Evolutionary conservation across 1,284 basidiomycete genomes (phyloP), one percentile per base, ranked within the genome.

Genomic region (Naganishia cerealis): DNA sequence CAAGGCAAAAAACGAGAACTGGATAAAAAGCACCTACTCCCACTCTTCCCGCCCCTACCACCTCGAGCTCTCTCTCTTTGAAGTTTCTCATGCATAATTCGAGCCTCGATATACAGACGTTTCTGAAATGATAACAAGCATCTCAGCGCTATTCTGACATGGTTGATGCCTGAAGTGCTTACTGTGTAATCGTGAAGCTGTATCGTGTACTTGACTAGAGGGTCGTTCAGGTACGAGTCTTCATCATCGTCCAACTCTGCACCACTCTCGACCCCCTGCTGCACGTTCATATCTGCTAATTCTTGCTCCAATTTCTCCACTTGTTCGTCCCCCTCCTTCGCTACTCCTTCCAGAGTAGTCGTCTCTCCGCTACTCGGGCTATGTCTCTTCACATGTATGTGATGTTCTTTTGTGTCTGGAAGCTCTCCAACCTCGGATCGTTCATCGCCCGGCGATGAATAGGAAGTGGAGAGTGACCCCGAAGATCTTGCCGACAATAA

Each of bases 91-190:
- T 67, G 66, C 40, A 21, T 29, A 21, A 42, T 59, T 38, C 66
- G 56, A 13, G 66, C 57, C 33, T 67, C 66, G 26, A 67, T 67
- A 43, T 67, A 67, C 18, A 67, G 38, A 39, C 52, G 36, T 67
- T 61, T 59, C 66, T 67, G 24, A 2, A 33, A 16, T 0, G 36
- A 57, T 40, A 29, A 26, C 21, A 46, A 24, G 29, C 15, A 13
- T 12, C 13, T 62, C 16, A 58, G 33, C 29, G 29, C n/a, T 3
- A 9, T 18, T 5, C 36, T 6, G 21, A 21, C 10, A 54, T 21
- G 4, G n/a, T 13, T 24, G 15, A 8, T 3, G 33, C 6, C 26
- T 13, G 5, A 36, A 24, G 8, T 15, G 29, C 61, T 63, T 26
- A 63, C 61, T 38, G 61, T 63, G 24, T 63, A 63, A 15, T 63